These are phyloP conservation scores for Hanseniaspora sp. DNA, from an alignment of 1,139 yeast genomes.

Conservation along the genomic window DNA sequence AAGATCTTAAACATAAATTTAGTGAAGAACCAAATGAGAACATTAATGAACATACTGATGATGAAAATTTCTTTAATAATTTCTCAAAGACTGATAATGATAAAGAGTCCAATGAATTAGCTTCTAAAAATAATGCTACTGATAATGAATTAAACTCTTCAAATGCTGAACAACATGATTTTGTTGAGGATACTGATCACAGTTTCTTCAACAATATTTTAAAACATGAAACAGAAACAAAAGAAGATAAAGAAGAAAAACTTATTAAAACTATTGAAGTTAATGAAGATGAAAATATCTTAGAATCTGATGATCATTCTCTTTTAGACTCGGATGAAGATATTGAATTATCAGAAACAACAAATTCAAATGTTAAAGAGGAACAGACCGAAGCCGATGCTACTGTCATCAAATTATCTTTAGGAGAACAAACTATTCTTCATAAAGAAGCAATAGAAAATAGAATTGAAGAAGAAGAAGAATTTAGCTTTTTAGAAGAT, in stretches of 20 bases:
- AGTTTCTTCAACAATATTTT: too few species aligned
- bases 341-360: background rate
- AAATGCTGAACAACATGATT: too few species aligned
- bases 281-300: conserved; percentile 25
- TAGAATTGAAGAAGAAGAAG: background rate
- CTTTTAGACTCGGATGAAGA: background rate
- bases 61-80: conserved; percentile 5
- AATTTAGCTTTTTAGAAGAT: conserved; percentile 35
- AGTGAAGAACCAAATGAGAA: background rate
- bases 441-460: background rate
- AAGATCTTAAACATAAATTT: too few species aligned
- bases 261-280: background rate
- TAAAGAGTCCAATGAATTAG: too few species aligned
- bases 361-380: too few species aligned
- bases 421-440: too few species aligned
- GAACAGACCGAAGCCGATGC: background rate
- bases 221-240: too few species aligned
- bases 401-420: background rate
- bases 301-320: conserved; percentile 24
- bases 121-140: too few species aligned
- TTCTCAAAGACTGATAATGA: background rate
- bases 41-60: background rate
- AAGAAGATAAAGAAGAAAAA: too few species aligned
- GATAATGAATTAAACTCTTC: too few species aligned
- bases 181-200: too few species aligned